Evolutionary conservation across 2,329 filamentous ascomycete species (phyloP).

Genomic region (Aspergillus sojae): DNA sequence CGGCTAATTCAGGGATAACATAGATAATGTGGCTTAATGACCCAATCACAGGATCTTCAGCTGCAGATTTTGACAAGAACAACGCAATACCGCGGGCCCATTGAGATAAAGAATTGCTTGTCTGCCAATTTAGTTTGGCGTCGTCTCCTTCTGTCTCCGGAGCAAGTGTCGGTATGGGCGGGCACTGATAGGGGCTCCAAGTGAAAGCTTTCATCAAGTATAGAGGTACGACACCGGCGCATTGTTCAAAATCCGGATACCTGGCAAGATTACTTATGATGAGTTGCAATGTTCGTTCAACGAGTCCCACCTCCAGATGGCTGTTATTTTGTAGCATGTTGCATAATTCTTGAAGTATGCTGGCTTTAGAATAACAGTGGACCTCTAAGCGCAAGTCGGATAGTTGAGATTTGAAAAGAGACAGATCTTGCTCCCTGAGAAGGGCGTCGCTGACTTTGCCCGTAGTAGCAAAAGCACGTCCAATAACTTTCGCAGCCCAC

Average conservation of each 20-base stretch:
- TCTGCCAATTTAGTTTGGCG: slow-evolving; percentile 19
- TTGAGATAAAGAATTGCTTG: slow-evolving; percentile 26
- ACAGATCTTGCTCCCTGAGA: slow-evolving; percentile 45
- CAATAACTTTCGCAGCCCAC: slow-evolving; percentile 85
- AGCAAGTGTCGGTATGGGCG: slow-evolving; percentile 28
- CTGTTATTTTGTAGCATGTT: slow-evolving; percentile 63
- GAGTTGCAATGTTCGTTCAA: slow-evolving; percentile 49
- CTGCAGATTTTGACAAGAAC: slow-evolving; percentile 61
- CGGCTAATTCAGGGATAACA: slow-evolving; percentile 69
- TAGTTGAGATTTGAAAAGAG: slow-evolving; percentile 23
- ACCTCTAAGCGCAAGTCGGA: slow-evolving; percentile 14
- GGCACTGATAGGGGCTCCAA: slow-evolving; percentile 47
- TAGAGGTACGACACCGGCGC: slow-evolving; percentile 38
- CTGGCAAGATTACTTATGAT: slow-evolving; percentile 41
- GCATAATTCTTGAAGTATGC: slow-evolving; percentile 64
- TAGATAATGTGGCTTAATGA: slow-evolving; percentile 68
- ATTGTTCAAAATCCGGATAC: slow-evolving; percentile 36
- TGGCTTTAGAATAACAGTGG: slow-evolving; percentile 58
- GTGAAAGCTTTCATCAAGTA: slow-evolving; percentile 43
- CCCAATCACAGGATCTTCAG: slow-evolving; percentile 68
- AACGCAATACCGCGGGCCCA: slow-evolving; percentile 41
- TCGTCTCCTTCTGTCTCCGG: slow-evolving; percentile 23
- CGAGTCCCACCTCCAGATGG: slow-evolving; percentile 47
- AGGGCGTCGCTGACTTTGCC: slow-evolving; percentile 61
- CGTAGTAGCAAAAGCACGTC: slow-evolving; percentile 77